A percentile compares a stretch with the other conserved stretches of the same genome.
Conservation (phyloP, 441 rosid species). For the Populus hybrid region DNA sequence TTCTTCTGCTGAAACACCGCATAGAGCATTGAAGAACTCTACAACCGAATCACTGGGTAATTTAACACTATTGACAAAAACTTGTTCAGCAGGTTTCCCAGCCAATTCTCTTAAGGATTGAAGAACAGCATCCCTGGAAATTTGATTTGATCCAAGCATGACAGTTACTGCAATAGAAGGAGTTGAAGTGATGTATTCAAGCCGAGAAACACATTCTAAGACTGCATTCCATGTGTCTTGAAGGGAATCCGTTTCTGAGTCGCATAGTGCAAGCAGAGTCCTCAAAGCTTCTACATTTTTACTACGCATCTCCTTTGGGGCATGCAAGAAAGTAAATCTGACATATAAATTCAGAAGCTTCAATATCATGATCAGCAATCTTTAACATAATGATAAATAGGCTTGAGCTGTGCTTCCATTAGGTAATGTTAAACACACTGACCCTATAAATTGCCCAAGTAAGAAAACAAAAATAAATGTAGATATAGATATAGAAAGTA, state of each 20-base stretch:
- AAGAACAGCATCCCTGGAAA: conserved; percentile 96
- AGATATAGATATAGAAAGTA: not conserved
- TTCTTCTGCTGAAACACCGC: conserved; percentile 99
- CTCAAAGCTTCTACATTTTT: conserved; percentile 98
- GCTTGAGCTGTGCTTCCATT: not conserved
- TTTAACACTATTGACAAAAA: conserved; percentile 88
- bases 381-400: conserved; percentile 10
- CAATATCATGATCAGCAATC: conserved; percentile 19
- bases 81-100: conserved; percentile 96
- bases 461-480: not conserved
- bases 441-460: not conserved
- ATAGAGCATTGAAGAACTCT: conserved; percentile 97
- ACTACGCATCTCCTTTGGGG: conserved; percentile 97
- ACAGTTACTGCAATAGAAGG: conserved; percentile 93
- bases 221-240: conserved; percentile 99
- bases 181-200: conserved; percentile 91
- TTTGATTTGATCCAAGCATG: conserved; percentile 98
- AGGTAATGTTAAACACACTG: not conserved
- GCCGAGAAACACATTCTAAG: conserved; percentile 98
- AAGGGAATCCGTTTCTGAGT: conserved; percentile 78
- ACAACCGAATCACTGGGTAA: conserved; percentile 92
- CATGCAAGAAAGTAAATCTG: conserved; percentile 99
- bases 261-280: conserved; percentile 75
- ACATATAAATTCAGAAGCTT: conserved; percentile 28
- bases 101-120: conserved; percentile 88